Base-by-base conservation (phyloP, 75 land plant genomes). In the Selaginella moellendorffii region DNA sequence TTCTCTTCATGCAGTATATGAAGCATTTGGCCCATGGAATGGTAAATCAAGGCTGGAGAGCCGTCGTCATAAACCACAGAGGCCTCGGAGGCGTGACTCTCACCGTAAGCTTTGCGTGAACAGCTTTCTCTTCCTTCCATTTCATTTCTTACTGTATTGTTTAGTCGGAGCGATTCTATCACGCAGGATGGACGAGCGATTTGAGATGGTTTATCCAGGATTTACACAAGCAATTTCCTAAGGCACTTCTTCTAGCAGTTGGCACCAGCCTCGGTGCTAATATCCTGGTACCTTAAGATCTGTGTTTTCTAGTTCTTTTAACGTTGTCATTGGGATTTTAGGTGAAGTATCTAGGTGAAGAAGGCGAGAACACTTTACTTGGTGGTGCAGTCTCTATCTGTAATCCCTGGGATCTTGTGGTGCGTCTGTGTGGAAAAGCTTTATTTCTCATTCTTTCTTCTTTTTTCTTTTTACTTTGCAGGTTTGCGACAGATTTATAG, bases 131-230 rank as follows among this genome's bases (percentile, higher is more conserved):
- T 36, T 14, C 14, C 46, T 36, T n/a, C n/a, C n/a, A n/a, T n/a
- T n/a, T n/a, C n/a, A n/a, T n/a, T n/a, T n/a, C n/a, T n/a, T n/a
- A n/a, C n/a, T n/a, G n/a, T n/a, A 24, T 56, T 5, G 20, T 29
- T 63, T 30, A 93, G 98, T 83, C 99, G 30, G 96, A 89, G 74
- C 73, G 79, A 56, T 86, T 95, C 66, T 95, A 95, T 65, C 85
- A 95, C 86, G 99, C 97, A 63, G 99, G 96, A 30, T 95, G 99
- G 96, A 95, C 99, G 59, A 90, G 82, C 58, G 98, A 93, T 78
- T 22, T 82, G 52, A 78, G 98, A 31, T 74, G 30, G 61, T 71
- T 93, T 30, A 53, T 82, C 65, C 65, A 75, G 12, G 67, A 86
- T 80, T 77, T 93, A 27, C 87, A 82, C 63, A 51, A 70, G 14